Conservation (phyloP, 345 rosid species). For the Salix viminalis region DNA sequence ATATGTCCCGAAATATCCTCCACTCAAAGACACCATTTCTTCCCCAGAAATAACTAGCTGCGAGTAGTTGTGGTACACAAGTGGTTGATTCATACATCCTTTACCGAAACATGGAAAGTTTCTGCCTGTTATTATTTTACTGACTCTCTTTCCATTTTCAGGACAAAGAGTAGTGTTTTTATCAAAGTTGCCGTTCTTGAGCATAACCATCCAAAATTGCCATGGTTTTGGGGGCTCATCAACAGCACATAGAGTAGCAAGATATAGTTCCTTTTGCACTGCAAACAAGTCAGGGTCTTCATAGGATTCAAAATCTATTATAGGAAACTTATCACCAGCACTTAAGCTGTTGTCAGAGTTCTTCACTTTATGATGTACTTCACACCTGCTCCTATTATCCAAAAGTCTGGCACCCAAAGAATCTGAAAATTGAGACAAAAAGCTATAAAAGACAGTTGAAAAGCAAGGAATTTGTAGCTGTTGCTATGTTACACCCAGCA, state of each 20-base stretch:
- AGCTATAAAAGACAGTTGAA: slow-evolving; percentile 4
- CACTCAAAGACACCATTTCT: slow-evolving; percentile 13
- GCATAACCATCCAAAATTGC: slow-evolving; percentile 31
- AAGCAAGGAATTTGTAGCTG: not conserved
- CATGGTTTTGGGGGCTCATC: slow-evolving; percentile 22
- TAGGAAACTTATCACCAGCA: slow-evolving; percentile 45
- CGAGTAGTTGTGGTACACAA: slow-evolving; percentile 19
- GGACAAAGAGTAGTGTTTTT: slow-evolving; percentile 21
- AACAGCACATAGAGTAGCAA: slow-evolving; percentile 22
- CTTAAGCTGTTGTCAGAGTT: slow-evolving; percentile 16
- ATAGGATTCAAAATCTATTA: slow-evolving; percentile 26
- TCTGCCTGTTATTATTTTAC: slow-evolving; percentile 11
- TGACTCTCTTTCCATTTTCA: slow-evolving; percentile 24
- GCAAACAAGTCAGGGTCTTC: slow-evolving; percentile 35
- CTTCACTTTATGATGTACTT: slow-evolving; percentile 23
- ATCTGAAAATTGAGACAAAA: slow-evolving; percentile 26
- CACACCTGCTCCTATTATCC: slow-evolving; percentile 32
- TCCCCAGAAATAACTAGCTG: slow-evolving; percentile 13
- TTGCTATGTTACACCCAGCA: not conserved
- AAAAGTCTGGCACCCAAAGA: slow-evolving; percentile 9
- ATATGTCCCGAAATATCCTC: slow-evolving; percentile 24
- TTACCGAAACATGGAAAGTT: slow-evolving; percentile 25
- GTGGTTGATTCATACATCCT: slow-evolving; percentile 31
- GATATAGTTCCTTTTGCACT: slow-evolving; percentile 20
- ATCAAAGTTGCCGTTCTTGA: slow-evolving; percentile 27